Percentiles rank a stretch among this genome's conserved stretches.
phyloP scores from a whole-genome alignment of 2,329 filamentous ascomycete genomes.

The Microsporum canis region DNA sequence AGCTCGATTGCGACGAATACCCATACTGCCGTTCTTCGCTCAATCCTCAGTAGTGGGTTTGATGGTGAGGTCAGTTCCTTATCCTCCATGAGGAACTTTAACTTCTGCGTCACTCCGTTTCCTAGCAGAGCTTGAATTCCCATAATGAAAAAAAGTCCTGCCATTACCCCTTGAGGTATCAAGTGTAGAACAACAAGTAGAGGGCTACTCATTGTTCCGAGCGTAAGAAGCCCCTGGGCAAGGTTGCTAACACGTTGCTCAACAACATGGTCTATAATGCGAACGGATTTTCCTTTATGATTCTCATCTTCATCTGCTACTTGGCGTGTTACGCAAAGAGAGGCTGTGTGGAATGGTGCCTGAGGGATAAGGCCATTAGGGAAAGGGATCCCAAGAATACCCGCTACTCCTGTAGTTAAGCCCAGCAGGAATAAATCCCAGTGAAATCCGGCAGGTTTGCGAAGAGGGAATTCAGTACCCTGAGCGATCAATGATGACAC shows the following conservation, averaged over 20 bases:
- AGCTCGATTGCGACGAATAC: constrained; percentile 58
- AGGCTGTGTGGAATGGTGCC: constrained; percentile 69
- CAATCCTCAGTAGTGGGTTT: constrained; percentile 50
- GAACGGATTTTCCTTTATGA: constrained; percentile 47
- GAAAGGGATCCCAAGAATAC: constrained; percentile 65
- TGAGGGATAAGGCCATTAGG: constrained; percentile 77
- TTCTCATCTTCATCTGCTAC: constrained; percentile 47
- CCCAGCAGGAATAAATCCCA: constrained; percentile 77
- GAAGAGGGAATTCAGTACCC: constrained; percentile 68
- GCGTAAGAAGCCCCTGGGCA: constrained; percentile 62
- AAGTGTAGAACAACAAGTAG: constrained; percentile 62
- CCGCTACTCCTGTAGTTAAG: constrained; percentile 62
- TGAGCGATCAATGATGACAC: constrained; percentile 74
- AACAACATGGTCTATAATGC: constrained; percentile 50
- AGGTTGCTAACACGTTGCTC: constrained; percentile 73
- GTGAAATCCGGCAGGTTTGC: constrained; percentile 72
- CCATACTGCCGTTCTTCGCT: constrained; percentile 58
- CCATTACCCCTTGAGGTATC: constrained; percentile 68
- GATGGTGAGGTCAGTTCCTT: constrained; percentile 44
- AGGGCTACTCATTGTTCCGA: constrained; percentile 68
- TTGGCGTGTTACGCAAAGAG: constrained; percentile 58
- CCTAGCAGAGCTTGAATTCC: constrained; percentile 63
- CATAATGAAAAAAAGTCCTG: constrained; percentile 77
- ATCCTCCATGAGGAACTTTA: constrained; percentile 60
- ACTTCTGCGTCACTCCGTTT: constrained; percentile 66